Conservation (phyloP, 1,139 yeast species). For the Eremothecium cymbalariae region DNA sequence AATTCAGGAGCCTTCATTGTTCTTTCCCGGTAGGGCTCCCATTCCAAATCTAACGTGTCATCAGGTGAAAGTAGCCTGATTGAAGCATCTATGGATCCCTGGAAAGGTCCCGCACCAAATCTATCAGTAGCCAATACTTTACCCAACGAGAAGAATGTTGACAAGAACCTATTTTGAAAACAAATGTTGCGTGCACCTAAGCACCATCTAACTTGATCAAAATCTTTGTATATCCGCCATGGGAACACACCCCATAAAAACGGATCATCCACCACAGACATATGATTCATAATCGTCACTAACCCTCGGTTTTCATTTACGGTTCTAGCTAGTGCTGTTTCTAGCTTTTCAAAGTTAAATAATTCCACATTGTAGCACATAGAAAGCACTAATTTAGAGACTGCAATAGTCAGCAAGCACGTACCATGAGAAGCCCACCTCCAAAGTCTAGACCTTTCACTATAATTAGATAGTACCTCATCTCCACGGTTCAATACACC, state of each 20-base stretch:
- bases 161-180: slow-evolving; percentile 47
- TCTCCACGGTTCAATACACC: slow-evolving; percentile 71
- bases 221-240: slow-evolving; percentile 51
- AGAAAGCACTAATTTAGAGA: slow-evolving; percentile 55
- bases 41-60: slow-evolving; percentile 54
- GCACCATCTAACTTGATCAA: slow-evolving; percentile 82
- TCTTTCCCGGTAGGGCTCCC: slow-evolving; percentile 29
- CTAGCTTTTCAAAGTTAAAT: slow-evolving; percentile 54
- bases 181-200: slow-evolving; percentile 90
- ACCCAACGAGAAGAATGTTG: slow-evolving; percentile 75
- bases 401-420: slow-evolving; percentile 56
- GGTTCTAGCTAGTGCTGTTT: slow-evolving; percentile 53
- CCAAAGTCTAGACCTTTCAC: slow-evolving; percentile 56
- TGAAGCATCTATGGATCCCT: slow-evolving; percentile 86
- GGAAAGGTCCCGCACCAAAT: slow-evolving; percentile 91
- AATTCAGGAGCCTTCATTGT: slow-evolving; percentile 4
- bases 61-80: slow-evolving; percentile 74
- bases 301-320: slow-evolving; percentile 63
- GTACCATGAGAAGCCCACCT: slow-evolving; percentile 60
- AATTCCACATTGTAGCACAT: slow-evolving; percentile 56
- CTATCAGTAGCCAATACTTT: slow-evolving; percentile 78
- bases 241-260: slow-evolving; percentile 83
- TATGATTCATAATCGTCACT: slow-evolving; percentile 89
- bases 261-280: slow-evolving; percentile 93
- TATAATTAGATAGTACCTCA: slow-evolving; percentile 56